phyloP scores from a whole-genome alignment of 2,329 filamentous ascomycete genomes.

The Cladophialophora immunda region DNA sequence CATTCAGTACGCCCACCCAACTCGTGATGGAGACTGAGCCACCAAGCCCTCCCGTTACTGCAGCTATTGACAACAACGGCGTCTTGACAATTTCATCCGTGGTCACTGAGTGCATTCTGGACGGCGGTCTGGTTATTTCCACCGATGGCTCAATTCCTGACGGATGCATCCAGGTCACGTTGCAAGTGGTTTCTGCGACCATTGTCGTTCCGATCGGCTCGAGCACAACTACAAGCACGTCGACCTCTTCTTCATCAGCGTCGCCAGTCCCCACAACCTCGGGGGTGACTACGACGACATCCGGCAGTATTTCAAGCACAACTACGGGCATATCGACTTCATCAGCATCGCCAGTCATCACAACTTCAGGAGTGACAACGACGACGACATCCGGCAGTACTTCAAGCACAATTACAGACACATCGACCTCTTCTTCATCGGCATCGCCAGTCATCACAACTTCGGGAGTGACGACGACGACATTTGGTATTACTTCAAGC shows the following conservation, averaged over 20 bases:
- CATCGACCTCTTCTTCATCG: background rate
- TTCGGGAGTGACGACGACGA: background rate
- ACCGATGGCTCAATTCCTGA: constrained; percentile 5
- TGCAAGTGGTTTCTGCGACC: constrained; percentile 1
- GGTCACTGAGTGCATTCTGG: background rate
- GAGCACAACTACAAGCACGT: background rate
- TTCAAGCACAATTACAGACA: constrained; percentile 8
- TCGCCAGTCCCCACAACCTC: background rate
- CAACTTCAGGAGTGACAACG: background rate
- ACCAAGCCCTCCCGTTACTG: constrained; percentile 9
- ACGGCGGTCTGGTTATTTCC: constrained; percentile 12
- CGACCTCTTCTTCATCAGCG: background rate
- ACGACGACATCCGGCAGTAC: background rate
- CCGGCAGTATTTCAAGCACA: constrained; percentile 1
- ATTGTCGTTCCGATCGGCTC: background rate
- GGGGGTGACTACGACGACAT: background rate
- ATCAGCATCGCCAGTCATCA: background rate
- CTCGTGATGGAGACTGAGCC: constrained; percentile 9
- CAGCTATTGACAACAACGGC: background rate
- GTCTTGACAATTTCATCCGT: constrained; percentile 9
- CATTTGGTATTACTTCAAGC: background rate
- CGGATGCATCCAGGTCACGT: constrained; percentile 2
- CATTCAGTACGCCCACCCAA: constrained; percentile 9
- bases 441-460: background rate
- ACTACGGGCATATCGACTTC: constrained; percentile 11